Percentiles rank a stretch among this genome's conserved stretches.
Evolutionary conservation across 2,329 filamentous ascomycete species (phyloP).

Genomic region (Myriosclerotinia curreyana): DNA sequence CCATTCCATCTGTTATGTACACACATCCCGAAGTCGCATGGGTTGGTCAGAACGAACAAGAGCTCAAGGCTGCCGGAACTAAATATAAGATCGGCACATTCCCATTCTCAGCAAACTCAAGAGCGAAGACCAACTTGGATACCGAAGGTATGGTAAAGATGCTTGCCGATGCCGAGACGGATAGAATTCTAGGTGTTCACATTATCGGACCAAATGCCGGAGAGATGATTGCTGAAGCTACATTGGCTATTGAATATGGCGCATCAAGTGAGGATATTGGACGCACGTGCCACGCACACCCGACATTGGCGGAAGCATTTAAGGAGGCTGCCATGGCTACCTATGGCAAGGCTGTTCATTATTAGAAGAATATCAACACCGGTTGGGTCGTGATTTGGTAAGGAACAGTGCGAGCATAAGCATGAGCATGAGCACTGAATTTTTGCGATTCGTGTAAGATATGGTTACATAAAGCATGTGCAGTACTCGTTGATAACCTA

Average conservation of each 20-base stretch:
- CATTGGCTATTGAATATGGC: slow-evolving; percentile 92
- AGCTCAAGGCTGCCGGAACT: slow-evolving; percentile 83
- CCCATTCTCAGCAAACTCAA: slow-evolving; percentile 97
- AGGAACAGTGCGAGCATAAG: slow-evolving; percentile 15
- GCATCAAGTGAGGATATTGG: slow-evolving; percentile 93
- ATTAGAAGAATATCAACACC: slow-evolving; percentile 51
- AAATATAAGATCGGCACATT: slow-evolving; percentile 93
- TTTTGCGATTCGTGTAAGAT: slow-evolving; percentile 37
- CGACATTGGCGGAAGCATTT: slow-evolving; percentile 84
- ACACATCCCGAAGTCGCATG: slow-evolving; percentile 97
- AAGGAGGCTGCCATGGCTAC: slow-evolving; percentile 99
- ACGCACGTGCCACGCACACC: slow-evolving; percentile 94
- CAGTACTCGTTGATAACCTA: slow-evolving; percentile 24
- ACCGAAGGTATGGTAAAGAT: slow-evolving; percentile 97
- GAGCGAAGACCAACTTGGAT: slow-evolving; percentile 98
- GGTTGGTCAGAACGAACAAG: slow-evolving; percentile 97
- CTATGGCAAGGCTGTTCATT: slow-evolving; percentile 93
- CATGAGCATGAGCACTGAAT: slow-evolving; percentile 17
- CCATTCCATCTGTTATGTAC: slow-evolving; percentile 99
- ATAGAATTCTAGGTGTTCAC: slow-evolving; percentile 91
- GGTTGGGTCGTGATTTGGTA: slow-evolving; percentile 12
- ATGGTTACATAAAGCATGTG: slow-evolving; percentile 32
- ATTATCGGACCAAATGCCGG: slow-evolving; percentile 95
- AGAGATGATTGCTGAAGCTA: slow-evolving; percentile 99
- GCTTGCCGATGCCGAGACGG: slow-evolving; percentile 91